phyloP scores from a whole-genome alignment of 1,284 basidiomycete species.

The Ustilago crameri region DNA sequence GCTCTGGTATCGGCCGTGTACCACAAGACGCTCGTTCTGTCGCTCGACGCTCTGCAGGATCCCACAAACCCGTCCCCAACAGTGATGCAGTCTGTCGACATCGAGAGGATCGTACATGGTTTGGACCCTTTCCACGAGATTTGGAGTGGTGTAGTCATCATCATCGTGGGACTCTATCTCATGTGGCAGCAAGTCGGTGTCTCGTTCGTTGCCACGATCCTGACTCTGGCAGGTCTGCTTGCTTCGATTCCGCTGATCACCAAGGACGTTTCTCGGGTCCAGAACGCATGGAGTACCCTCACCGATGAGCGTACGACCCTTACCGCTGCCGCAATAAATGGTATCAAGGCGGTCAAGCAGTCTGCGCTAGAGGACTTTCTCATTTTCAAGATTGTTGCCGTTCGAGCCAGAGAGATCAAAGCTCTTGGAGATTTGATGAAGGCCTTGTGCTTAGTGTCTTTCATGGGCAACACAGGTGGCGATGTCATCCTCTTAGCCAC shows the following conservation, averaged over 20 bases:
- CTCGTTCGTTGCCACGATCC: conserved; percentile 44
- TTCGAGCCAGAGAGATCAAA: not conserved
- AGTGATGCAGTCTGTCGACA: conserved; percentile 49
- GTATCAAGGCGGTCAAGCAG: conserved; percentile 55
- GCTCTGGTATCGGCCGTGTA: conserved; percentile 48
- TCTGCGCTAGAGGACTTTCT: conserved; percentile 48
- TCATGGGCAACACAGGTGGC: conserved; percentile 7
- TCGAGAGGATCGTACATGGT: conserved; percentile 49
- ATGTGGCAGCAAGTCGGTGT: conserved; percentile 44
- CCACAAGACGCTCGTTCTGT: conserved; percentile 44
- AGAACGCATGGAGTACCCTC: conserved; percentile 39
- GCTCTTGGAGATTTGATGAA: conserved; percentile 6
- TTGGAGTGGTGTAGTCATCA: conserved; percentile 48
- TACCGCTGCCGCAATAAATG: conserved; percentile 28
- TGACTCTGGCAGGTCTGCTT: conserved; percentile 27
- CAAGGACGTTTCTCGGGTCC: conserved; percentile 12
- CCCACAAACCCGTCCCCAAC: conserved; percentile 30
- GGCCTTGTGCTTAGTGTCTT: conserved; percentile 8
- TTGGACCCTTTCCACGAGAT: conserved; percentile 43
- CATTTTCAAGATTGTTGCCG: conserved; percentile 21
- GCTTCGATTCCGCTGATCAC: conserved; percentile 35
- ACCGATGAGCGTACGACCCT: conserved; percentile 49
- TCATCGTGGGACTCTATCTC: conserved; percentile 44
- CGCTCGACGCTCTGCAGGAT: conserved; percentile 33
- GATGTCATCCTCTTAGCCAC: conserved; percentile 32